phyloP scores from a whole-genome alignment of 139 green algal species.

The Tetraselmis chui region DNA sequence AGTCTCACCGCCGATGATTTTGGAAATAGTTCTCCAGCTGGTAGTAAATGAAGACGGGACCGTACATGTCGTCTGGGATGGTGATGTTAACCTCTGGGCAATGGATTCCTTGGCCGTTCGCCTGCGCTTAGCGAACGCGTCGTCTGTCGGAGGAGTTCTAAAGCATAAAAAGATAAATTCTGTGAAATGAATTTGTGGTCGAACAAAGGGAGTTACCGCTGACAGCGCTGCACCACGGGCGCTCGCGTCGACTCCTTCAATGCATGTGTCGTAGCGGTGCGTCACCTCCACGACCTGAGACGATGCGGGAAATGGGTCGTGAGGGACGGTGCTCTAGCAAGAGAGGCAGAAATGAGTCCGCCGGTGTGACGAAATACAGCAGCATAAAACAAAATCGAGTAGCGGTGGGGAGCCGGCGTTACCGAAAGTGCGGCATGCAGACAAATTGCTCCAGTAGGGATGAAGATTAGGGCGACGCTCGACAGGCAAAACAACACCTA shows the following conservation, averaged over 20 bases:
- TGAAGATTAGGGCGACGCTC: not conserved
- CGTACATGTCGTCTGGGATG: slow-evolving; percentile 26
- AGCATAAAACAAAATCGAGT: too few relatives aligned
- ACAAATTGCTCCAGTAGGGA: not conserved
- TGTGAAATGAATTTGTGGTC: too few relatives aligned
- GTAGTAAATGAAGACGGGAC: slow-evolving; percentile 83
- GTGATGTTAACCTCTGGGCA: slow-evolving; percentile 13
- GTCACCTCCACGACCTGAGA: not conserved
- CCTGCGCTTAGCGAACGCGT: not conserved
- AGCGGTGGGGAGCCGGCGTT: too few relatives aligned
- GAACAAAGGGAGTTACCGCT: not conserved
- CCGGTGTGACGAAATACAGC: too few relatives aligned
- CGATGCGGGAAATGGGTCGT: too few relatives aligned
- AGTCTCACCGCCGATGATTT: slow-evolving; percentile 84
- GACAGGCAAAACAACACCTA: not conserved
- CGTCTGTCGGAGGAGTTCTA: too few relatives aligned
- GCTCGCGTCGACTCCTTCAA: not conserved
- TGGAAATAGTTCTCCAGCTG: slow-evolving; percentile 84
- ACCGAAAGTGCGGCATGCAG: too few relatives aligned
- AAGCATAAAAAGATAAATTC: too few relatives aligned
- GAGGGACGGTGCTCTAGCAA: too few relatives aligned
- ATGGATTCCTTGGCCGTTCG: not conserved
- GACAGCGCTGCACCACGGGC: not conserved
- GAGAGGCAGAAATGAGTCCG: too few relatives aligned
- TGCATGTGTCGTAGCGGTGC: not conserved